Conservation (phyloP, 2,329 filamentous ascomycete species). For the Metarhizium rileyi region DNA sequence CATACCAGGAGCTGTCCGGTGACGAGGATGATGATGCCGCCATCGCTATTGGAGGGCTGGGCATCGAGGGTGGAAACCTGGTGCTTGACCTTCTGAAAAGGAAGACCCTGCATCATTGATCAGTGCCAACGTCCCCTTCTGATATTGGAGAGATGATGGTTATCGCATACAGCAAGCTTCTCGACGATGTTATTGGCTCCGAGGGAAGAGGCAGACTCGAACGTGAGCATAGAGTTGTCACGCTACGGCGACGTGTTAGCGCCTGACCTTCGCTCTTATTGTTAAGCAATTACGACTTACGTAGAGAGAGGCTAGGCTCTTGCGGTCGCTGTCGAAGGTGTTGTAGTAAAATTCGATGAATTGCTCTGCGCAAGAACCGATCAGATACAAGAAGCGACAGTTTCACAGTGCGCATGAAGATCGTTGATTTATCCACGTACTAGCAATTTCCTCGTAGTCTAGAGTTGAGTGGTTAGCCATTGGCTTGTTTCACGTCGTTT, state of each 20-base stretch:
- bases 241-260: constrained; percentile 42
- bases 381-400: neutral
- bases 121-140: neutral
- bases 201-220: constrained; percentile 61
- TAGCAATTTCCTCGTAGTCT: constrained; percentile 38
- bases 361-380: constrained; percentile 52
- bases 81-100: constrained; percentile 76
- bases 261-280: neutral
- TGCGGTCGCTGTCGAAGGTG: constrained; percentile 68
- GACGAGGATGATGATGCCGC: constrained; percentile 75
- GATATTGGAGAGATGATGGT: neutral
- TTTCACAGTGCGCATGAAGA: constrained; percentile 2
- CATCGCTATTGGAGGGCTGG: constrained; percentile 58
- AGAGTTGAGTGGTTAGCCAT: neutral
- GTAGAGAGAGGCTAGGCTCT: constrained; percentile 61
- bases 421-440: constrained; percentile 24
- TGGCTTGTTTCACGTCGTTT: constrained; percentile 11
- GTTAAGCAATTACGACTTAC: constrained; percentile 42
- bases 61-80: constrained; percentile 68
- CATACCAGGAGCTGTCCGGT: constrained; percentile 77
- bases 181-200: constrained; percentile 60
- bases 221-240: constrained; percentile 84
- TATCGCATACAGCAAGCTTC: constrained; percentile 62
- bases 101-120: constrained; percentile 47
- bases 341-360: constrained; percentile 90